phyloP scores from a whole-genome alignment of 805 yeast species.

The Hanseniaspora mollemarum region DNA sequence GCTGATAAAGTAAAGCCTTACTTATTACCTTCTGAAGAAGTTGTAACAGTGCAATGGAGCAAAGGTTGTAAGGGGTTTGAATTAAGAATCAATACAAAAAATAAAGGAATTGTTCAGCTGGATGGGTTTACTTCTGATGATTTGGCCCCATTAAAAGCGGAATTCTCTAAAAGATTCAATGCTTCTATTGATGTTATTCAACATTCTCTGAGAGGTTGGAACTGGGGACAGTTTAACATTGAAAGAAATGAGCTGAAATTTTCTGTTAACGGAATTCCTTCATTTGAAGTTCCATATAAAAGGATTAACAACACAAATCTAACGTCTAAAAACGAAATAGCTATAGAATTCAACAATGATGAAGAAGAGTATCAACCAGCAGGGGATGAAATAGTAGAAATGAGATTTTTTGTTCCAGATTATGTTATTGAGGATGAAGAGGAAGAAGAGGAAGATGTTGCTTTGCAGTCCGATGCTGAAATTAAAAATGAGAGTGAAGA shows the following conservation, averaged over 20 bases:
- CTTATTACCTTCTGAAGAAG: constrained; percentile 74
- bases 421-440: constrained; percentile 34
- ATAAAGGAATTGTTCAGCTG: constrained; percentile 69
- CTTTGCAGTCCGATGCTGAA: constrained; percentile 24
- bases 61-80: constrained; percentile 89
- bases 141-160: constrained; percentile 67
- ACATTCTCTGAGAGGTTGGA: constrained; percentile 96
- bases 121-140: constrained; percentile 90
- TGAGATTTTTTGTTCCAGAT: constrained; percentile 92
- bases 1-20: constrained; percentile 55
- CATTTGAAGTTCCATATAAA: constrained; percentile 78
- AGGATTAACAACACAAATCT: constrained; percentile 74
- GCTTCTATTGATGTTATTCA: constrained; percentile 70
- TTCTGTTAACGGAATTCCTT: constrained; percentile 75
- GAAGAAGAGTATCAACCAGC: constrained; percentile 49
- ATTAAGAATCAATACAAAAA: constrained; percentile 76
- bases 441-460: constrained; percentile 38
- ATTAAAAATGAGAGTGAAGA: constrained; percentile 30
- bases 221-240: constrained; percentile 92
- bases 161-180: constrained; percentile 64
- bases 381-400: constrained; percentile 92
- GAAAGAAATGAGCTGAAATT: constrained; percentile 86
- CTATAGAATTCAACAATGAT: constrained; percentile 65
- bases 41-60: constrained; percentile 76
- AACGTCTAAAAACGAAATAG: constrained; percentile 87